phyloP scores from a whole-genome alignment of 2,329 filamentous ascomycete species.

The Bipolaris zeicola region DNA sequence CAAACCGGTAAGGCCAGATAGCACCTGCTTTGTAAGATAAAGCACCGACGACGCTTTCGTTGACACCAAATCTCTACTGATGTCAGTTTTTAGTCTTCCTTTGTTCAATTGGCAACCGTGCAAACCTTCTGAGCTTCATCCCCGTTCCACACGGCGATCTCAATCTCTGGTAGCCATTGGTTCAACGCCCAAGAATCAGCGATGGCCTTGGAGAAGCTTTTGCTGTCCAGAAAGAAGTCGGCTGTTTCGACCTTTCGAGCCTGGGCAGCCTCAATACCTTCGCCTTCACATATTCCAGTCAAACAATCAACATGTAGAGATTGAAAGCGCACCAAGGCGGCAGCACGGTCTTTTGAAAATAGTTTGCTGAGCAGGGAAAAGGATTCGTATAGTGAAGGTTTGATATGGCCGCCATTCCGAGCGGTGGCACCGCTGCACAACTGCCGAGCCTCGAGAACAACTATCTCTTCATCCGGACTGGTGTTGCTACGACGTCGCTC shows the following conservation, averaged over 20 bases:
- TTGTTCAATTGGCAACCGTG: neutral
- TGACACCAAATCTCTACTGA: slow-evolving; percentile 15
- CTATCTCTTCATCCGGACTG: slow-evolving; percentile 33
- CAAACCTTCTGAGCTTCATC: slow-evolving; percentile 4
- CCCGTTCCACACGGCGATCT: neutral
- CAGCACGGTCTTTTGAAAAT: slow-evolving; percentile 15
- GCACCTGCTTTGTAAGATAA: slow-evolving; percentile 40
- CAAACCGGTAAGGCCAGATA: slow-evolving; percentile 25
- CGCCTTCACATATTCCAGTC: slow-evolving; percentile 6
- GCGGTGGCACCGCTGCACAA: slow-evolving; percentile 39
- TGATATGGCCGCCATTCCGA: slow-evolving; percentile 37
- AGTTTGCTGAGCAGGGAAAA: slow-evolving; percentile 17
- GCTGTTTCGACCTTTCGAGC: slow-evolving; percentile 17
- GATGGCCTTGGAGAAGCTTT: slow-evolving; percentile 7
- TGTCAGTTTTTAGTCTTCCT: neutral
- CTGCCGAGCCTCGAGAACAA: slow-evolving; percentile 47
- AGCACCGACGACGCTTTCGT: slow-evolving; percentile 21
- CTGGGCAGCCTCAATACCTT: slow-evolving; percentile 15
- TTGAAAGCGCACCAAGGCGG: slow-evolving; percentile 14
- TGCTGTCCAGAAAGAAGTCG: slow-evolving; percentile 13
- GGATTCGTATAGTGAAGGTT: slow-evolving; percentile 14
- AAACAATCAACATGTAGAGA: slow-evolving; percentile 8
- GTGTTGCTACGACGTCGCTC: slow-evolving; percentile 13
- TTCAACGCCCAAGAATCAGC: neutral
- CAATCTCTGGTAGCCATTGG: slow-evolving; percentile 2